A percentile compares a stretch with the other conserved stretches of the same genome.
Evolutionary conservation across 2,329 filamentous ascomycete species (phyloP).

Genomic region (Phialophora macrospora): DNA sequence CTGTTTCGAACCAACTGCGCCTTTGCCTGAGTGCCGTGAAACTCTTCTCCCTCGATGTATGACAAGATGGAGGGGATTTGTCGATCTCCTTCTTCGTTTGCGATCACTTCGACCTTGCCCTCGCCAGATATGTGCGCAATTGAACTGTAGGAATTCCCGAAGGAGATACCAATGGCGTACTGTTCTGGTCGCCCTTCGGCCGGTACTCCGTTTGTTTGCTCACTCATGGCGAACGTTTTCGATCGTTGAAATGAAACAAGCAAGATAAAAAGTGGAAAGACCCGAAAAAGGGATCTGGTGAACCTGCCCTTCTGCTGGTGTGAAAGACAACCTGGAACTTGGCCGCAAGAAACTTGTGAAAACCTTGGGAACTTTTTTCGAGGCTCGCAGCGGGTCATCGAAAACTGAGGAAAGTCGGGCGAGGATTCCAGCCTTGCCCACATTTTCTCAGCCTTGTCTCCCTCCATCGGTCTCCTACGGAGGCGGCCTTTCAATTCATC

Average conservation of each 20-base stretch:
- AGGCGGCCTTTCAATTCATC: neutral
- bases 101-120: constrained; percentile 96
- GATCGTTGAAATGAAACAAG: neutral
- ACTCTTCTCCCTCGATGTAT: constrained; percentile 95
- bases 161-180: constrained; percentile 89
- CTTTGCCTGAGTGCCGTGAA: constrained; percentile 95
- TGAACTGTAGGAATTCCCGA: constrained; percentile 98
- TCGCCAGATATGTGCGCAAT: constrained; percentile 87
- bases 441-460: constrained; percentile 25
- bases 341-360: constrained; percentile 7
- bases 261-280: neutral
- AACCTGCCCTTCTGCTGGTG: neutral
- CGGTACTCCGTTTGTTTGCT: constrained; percentile 58
- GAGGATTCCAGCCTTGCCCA: constrained; percentile 9
- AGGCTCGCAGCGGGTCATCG: constrained; percentile 23
- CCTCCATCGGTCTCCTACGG: neutral
- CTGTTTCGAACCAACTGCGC: constrained; percentile 89
- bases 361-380: constrained; percentile 35
- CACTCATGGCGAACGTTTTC: constrained; percentile 47
- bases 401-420: constrained; percentile 24
- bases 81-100: constrained; percentile 98
- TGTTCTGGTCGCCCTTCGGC: constrained; percentile 54
- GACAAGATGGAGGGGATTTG: constrained; percentile 95
- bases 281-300: neutral
- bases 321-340: constrained; percentile 3